Conservation (phyloP, 2,329 filamentous ascomycete species). For the Parascedosporium putredinis region DNA sequence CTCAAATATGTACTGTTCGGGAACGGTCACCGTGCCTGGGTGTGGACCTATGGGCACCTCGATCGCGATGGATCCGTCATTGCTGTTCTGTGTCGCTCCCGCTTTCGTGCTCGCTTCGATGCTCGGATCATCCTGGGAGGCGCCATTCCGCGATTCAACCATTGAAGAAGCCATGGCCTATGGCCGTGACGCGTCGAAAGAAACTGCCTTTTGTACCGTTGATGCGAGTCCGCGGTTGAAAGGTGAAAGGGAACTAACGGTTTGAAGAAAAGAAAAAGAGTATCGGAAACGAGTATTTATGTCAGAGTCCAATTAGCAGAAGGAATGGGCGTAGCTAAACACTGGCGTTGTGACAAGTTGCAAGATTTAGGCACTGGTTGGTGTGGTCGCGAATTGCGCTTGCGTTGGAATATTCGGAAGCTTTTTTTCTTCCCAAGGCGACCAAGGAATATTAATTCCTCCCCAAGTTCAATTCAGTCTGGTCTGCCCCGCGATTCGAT, state of each 20-base stretch:
- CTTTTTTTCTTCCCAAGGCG: no score
- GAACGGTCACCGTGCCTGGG: conserved; percentile 37
- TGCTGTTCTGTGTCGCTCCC: conserved; percentile 9
- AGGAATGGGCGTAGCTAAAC: no score
- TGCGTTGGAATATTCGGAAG: no score
- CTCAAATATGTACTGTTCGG: conserved; percentile 69
- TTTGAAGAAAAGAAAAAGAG: no score
- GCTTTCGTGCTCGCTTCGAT: neutral
- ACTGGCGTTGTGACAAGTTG: no score
- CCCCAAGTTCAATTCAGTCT: neutral
- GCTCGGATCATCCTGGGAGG: neutral
- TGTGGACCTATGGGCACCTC: conserved; percentile 25
- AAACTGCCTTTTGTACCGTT: no score
- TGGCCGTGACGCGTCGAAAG: neutral
- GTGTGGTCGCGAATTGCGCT: no score
- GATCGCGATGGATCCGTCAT: neutral
- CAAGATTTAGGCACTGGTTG: no score
- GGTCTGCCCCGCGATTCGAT: neutral
- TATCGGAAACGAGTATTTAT: no score
- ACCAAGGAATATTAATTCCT: neutral
- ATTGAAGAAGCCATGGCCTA: neutral
- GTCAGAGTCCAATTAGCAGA: no score
- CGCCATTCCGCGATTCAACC: conserved; percentile 4
- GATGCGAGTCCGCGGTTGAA: no score
- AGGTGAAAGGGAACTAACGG: neutral